Base-by-base conservation (phyloP, 306 rosid species). In the Corylus avellana region DNA sequence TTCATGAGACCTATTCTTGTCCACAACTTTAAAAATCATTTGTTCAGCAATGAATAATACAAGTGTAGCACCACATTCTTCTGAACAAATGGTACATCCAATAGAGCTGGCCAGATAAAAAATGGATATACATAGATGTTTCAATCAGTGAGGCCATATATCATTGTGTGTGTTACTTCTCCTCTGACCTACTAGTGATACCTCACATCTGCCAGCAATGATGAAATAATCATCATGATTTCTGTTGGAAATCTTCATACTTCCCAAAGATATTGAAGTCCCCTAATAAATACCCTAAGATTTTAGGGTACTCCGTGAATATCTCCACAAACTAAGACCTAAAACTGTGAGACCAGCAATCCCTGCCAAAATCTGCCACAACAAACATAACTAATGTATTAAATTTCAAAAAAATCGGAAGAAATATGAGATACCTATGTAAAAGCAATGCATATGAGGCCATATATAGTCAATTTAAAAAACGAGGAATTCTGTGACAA, bases 291-390 rank as follows among this genome's bases (percentile, higher is more conserved):
- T 77, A 76, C 49, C 70, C 85, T 89, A 86, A 16, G 84, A 86
- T 74, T 86, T 88, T 51, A 27, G 80, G 58, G 84, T 82, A 67
- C 84, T 87, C 66, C 91, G 77, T 35, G 90, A 86, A 59, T 79
- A 89, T 84, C 92, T 91, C 97, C 97, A 92, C 82, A 92, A 80
- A 85, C 86, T 74, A 51, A 92, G 61, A 18, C 80, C 88, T 85
- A 94, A 73, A 83, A 84, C 89, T 2, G 89, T 83, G 74, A 94
- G 54, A 47, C 92, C 86, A 12, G 92, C 95, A 16, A 91, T 49
- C 74, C 93, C 91, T 2, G 78, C 97, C 81, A 92, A 80, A 75
- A 92, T 83, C 97, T 94, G 97, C 79, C 70, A 86, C 37, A 79
- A 29, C 35, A 64, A 75, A 66, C 49, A 77, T 57, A 70, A 78